Evolutionary conservation across 2,329 filamentous ascomycete species (phyloP).

Genomic region (Zalaria sp.): DNA sequence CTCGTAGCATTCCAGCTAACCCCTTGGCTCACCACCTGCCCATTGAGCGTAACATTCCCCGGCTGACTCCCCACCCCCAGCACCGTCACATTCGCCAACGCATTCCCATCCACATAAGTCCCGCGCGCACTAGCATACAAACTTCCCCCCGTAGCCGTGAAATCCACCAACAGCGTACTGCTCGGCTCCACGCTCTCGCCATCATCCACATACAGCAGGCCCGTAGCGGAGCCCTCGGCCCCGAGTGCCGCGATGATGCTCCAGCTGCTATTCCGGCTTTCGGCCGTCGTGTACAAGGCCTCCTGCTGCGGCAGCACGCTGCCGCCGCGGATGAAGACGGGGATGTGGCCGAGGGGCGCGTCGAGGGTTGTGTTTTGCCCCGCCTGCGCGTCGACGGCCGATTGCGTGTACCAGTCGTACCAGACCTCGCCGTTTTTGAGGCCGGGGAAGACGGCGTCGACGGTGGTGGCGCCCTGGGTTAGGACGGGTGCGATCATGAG

Average conservation of each 20-base stretch:
- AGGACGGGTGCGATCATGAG: constrained; percentile 56
- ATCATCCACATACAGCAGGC: constrained; percentile 59
- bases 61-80: constrained; percentile 36
- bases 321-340: constrained; percentile 56
- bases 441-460: constrained; percentile 58
- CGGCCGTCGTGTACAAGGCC: constrained; percentile 51
- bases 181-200: constrained; percentile 50
- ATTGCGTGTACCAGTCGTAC: constrained; percentile 71
- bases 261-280: constrained; percentile 51
- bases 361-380: constrained; percentile 46
- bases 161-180: constrained; percentile 40
- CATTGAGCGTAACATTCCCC: constrained; percentile 39
- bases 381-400: constrained; percentile 34
- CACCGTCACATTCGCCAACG: constrained; percentile 48
- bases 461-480: constrained; percentile 44
- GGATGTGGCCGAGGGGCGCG: constrained; percentile 54
- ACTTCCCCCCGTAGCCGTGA: constrained; percentile 30
- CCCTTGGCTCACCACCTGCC: constrained; percentile 17
- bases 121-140: constrained; percentile 38
- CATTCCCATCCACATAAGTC: constrained; percentile 40
- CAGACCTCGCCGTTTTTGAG: constrained; percentile 45
- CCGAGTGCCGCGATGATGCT: constrained; percentile 50
- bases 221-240: constrained; percentile 39
- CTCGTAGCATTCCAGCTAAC: constrained; percentile 37
- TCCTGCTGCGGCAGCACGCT: constrained; percentile 54